Percentiles rank a stretch among this genome's conserved stretches.
Evolutionary conservation across 306 rosid genomes (phyloP).

Genomic region (Datisca glomerata): DNA sequence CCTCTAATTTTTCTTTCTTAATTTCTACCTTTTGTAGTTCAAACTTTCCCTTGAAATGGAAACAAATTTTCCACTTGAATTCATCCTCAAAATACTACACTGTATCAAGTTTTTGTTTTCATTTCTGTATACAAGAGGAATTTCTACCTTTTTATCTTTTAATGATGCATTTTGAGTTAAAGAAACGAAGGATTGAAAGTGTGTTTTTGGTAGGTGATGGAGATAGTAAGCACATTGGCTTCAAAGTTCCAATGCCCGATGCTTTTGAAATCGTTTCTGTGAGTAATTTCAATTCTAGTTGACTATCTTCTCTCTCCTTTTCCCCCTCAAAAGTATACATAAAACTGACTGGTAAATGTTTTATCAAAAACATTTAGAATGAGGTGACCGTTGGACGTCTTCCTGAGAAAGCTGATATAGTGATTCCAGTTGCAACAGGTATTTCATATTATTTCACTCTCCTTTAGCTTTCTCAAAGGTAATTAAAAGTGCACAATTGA

Average conservation of each 20-base stretch:
- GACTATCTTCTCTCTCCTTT: too few relatives aligned
- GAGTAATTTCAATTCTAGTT: slow-evolving; percentile 36
- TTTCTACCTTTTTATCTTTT: background rate
- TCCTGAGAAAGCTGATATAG: slow-evolving; percentile 78
- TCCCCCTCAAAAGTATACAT: background rate
- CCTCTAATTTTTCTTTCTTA: too few relatives aligned
- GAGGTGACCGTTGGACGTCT: slow-evolving; percentile 77
- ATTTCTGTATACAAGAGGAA: background rate
- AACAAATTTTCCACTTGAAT: too few relatives aligned
- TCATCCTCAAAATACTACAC: too few relatives aligned
- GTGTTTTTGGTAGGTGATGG: slow-evolving; percentile 64
- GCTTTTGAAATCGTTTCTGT: slow-evolving; percentile 79
- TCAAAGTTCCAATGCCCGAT: slow-evolving; percentile 60
- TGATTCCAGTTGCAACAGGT: slow-evolving; percentile 94
- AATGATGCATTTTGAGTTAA: background rate
- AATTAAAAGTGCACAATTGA: too few relatives aligned
- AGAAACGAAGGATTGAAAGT: background rate
- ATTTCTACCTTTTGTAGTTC: background rate
- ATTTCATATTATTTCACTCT: slow-evolving; percentile 1
- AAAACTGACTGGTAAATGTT: slow-evolving; percentile 14
- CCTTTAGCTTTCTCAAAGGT: too few relatives aligned
- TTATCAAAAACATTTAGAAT: slow-evolving; percentile 23
- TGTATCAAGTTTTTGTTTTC: background rate
- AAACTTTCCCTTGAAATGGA: too few relatives aligned
- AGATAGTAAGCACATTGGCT: slow-evolving; percentile 70